phyloP scores from a whole-genome alignment of 2,329 filamentous ascomycete species.

The Trichoderma sp. region DNA sequence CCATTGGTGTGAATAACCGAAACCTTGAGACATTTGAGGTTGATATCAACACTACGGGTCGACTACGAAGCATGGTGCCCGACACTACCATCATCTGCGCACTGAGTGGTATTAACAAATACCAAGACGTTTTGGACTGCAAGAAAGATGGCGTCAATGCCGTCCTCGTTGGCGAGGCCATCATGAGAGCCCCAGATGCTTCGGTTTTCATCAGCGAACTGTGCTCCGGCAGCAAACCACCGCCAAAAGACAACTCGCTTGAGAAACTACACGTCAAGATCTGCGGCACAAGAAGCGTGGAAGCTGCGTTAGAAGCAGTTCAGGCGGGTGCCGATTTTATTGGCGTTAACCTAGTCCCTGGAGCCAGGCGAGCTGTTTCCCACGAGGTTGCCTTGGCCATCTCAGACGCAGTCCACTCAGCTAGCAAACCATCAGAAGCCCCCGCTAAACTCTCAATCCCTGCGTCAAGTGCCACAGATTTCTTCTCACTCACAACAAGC shows the following conservation, averaged over 20 bases:
- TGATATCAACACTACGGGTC: slow-evolving; percentile 87
- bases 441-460: slow-evolving; percentile 33
- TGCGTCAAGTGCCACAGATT: slow-evolving; percentile 58
- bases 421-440: slow-evolving; percentile 49
- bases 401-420: slow-evolving; percentile 75
- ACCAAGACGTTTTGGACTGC: slow-evolving; percentile 86
- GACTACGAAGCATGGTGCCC: slow-evolving; percentile 83
- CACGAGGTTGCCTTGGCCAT: slow-evolving; percentile 80
- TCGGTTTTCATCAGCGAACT: slow-evolving; percentile 80
- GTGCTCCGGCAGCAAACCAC: slow-evolving; percentile 59
- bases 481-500: slow-evolving; percentile 62
- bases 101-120: slow-evolving; percentile 87
- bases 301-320: slow-evolving; percentile 78
- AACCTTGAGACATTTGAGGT: slow-evolving; percentile 97
- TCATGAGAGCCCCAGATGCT: slow-evolving; percentile 89
- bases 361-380: slow-evolving; percentile 76
- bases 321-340: slow-evolving; percentile 88
- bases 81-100: slow-evolving; percentile 87
- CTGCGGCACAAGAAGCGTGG: slow-evolving; percentile 82
- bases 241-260: slow-evolving; percentile 38
- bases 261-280: slow-evolving; percentile 79
- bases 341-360: slow-evolving; percentile 86
- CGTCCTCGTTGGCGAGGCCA: slow-evolving; percentile 89
- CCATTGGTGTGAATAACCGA: slow-evolving; percentile 96
- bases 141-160: slow-evolving; percentile 88